These are phyloP conservation scores for Orbilia oligospora DNA, from an alignment of 2,329 filamentous ascomycete species.

Conservation along the genomic window DNA sequence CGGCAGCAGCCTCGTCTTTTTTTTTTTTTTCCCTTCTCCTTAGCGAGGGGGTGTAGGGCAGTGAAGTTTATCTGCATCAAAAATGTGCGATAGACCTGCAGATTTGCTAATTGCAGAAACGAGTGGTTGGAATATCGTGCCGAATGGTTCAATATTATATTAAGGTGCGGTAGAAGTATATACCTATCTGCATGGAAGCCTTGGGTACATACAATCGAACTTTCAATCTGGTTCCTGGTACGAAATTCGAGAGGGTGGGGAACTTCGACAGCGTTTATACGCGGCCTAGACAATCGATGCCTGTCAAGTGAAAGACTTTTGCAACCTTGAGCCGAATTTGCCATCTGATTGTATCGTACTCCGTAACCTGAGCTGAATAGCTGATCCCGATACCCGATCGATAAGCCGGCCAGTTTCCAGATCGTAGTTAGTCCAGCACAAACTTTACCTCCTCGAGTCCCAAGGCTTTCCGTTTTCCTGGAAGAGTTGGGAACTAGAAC, in stretches of 20 bases:
- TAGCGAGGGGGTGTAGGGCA: slow-evolving; percentile 29
- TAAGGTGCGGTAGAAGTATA: background rate
- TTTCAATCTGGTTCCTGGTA: slow-evolving; percentile 21
- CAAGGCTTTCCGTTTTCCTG: slow-evolving; percentile 17
- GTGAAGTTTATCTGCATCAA: slow-evolving; percentile 35
- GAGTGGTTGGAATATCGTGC: slow-evolving; percentile 20
- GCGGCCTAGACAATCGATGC: slow-evolving; percentile 27
- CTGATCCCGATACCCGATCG: slow-evolving; percentile 32
- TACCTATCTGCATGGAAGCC: slow-evolving; percentile 12
- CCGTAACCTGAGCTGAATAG: slow-evolving; percentile 16
- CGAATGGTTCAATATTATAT: slow-evolving; percentile 13
- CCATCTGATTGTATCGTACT: slow-evolving; percentile 17
- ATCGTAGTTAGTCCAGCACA: background rate
- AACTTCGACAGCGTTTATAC: slow-evolving; percentile 9
- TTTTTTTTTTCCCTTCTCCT: slow-evolving; percentile 1
- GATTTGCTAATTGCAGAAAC: slow-evolving; percentile 30
- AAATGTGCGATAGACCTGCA: slow-evolving; percentile 44
- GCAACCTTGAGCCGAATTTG: slow-evolving; percentile 17
- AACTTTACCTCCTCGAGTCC: background rate
- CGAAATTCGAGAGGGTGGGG: slow-evolving; percentile 14
- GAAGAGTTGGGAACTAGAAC: background rate
- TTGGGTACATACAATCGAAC: slow-evolving; percentile 23
- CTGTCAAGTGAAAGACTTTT: slow-evolving; percentile 3
- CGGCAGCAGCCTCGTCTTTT: slow-evolving; percentile 33
- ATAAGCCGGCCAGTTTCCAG: slow-evolving; percentile 32